phyloP scores from a whole-genome alignment of 2,329 filamentous ascomycete species.

The Aspergillus ustus region DNA sequence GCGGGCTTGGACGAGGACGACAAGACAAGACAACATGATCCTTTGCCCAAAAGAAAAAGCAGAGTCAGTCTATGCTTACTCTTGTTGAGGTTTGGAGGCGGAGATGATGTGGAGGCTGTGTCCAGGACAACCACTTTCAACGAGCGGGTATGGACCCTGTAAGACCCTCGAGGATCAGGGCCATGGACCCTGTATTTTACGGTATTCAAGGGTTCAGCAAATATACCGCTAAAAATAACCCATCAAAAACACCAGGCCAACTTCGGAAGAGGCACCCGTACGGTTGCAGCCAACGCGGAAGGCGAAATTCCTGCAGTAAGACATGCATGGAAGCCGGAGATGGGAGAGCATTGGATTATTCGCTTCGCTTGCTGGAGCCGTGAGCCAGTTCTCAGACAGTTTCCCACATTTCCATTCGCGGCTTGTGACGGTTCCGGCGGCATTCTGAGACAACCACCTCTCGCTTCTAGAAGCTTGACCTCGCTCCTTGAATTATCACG shows the following conservation, averaged over 20 bases:
- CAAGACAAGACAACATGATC: not conserved
- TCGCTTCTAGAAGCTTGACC: slow-evolving; percentile 11
- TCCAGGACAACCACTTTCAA: slow-evolving; percentile 25
- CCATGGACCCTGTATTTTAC: slow-evolving; percentile 5
- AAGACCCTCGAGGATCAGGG: not conserved
- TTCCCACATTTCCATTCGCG: not conserved
- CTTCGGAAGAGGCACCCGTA: slow-evolving; percentile 3
- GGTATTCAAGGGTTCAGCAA: not conserved
- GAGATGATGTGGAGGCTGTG: slow-evolving; percentile 24
- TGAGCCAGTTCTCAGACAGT: not conserved
- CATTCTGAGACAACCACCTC: not conserved
- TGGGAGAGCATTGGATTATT: not conserved
- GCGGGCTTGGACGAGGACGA: not conserved
- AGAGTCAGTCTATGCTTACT: not conserved
- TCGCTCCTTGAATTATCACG: not conserved
- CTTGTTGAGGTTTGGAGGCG: not conserved
- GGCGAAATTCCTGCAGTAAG: not conserved
- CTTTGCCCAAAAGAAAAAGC: not conserved
- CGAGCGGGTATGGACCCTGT: not conserved
- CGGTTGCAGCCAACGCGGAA: slow-evolving; percentile 14
- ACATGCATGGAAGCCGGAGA: not conserved
- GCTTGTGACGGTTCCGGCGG: slow-evolving; percentile 9
- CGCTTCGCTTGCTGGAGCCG: not conserved
- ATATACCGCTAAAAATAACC: slow-evolving; percentile 8
- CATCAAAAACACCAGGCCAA: not conserved